A percentile compares a stretch with the other conserved stretches of the same genome.
These are phyloP conservation scores for Marchantia polymorpha DNA, from an alignment of 225 moss, liverwort and hornwort genomes.

Conservation along the genomic window DNA sequence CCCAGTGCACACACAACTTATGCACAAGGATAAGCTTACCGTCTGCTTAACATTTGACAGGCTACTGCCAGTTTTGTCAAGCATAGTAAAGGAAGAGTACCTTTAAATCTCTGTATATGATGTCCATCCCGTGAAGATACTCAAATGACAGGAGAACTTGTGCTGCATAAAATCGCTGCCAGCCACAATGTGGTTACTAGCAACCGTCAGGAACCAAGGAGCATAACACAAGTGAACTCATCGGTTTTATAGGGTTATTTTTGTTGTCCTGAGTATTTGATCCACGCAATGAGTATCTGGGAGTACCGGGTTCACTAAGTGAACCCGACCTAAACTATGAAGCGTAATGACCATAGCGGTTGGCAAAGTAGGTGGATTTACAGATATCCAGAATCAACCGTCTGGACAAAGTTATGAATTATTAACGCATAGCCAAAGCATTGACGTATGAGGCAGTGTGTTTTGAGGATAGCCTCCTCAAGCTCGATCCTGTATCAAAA, in stretches of 20 bases:
- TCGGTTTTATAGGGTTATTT: neutral
- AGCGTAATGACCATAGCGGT: no score
- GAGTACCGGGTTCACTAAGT: neutral
- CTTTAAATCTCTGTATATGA: constrained; percentile 93
- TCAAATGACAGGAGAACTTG: constrained; percentile 93
- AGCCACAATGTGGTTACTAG: neutral
- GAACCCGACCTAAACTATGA: neutral
- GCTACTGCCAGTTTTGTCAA: neutral
- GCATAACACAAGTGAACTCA: neutral
- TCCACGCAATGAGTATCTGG: neutral
- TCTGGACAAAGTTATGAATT: no score
- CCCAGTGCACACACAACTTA: no score
- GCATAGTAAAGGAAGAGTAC: constrained; percentile 25
- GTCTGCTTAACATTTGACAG: neutral
- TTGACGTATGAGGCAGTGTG: no score
- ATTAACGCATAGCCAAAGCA: no score
- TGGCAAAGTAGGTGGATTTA: no score
- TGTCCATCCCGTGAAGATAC: constrained; percentile 82
- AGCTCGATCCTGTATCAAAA: no score
- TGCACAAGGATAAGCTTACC: no score
- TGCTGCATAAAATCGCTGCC: constrained; percentile 87
- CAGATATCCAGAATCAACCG: no score
- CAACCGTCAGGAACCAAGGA: neutral
- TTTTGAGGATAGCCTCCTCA: no score
- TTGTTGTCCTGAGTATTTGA: neutral